Conservation (phyloP, 495 filamentous ascomycete species). For the Echria macrotheca region DNA sequence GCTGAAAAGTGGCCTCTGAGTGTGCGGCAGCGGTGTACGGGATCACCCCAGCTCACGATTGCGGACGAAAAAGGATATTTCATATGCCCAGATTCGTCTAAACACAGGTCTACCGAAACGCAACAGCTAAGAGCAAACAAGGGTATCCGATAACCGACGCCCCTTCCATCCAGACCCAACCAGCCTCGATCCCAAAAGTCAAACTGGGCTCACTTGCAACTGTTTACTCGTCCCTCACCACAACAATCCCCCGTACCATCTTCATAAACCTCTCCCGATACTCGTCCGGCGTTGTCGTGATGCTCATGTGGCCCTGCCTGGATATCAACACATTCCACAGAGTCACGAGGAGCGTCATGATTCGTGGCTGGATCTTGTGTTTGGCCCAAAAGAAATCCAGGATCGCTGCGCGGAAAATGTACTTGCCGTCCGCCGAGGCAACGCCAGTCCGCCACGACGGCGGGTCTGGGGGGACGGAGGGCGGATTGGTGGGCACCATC, state of each 20-base stretch:
- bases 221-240: conserved; percentile 36
- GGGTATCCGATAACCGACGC: no score
- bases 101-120: no score
- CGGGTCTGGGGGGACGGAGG: conserved; percentile 27
- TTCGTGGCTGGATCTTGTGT: conserved; percentile 56
- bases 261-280: conserved; percentile 59
- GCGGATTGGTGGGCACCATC: conserved; percentile 24
- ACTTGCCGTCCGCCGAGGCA: conserved; percentile 52
- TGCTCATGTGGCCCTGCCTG: conserved; percentile 59
- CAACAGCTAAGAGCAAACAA: no score
- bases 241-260: conserved; percentile 54
- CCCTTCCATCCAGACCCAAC: no score
- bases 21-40: no score
- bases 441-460: conserved; percentile 54
- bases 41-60: no score
- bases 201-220: no score
- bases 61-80: no score
- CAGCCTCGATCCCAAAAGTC: no score
- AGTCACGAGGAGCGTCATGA: conserved; percentile 56
- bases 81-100: no score
- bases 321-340: conserved; percentile 53
- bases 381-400: conserved; percentile 71
- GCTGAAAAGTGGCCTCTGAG: no score
- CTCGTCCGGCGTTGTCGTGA: conserved; percentile 61
- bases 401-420: conserved; percentile 56